These are phyloP conservation scores for Pleoardoris graminearum DNA, from an alignment of 2,329 filamentous ascomycete genomes.

Conservation along the genomic window DNA sequence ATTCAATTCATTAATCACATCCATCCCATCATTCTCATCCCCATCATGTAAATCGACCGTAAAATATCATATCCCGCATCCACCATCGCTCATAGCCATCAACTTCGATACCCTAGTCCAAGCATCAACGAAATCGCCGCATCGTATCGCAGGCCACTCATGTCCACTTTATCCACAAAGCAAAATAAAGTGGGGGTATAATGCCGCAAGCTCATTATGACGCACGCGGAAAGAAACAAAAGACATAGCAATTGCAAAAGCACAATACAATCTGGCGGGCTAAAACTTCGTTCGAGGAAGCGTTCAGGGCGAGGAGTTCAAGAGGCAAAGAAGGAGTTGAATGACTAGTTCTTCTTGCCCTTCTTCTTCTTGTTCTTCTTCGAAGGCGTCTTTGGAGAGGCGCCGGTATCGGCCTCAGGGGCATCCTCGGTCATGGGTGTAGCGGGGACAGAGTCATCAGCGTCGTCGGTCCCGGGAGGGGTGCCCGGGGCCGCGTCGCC, in stretches of 20 bases:
- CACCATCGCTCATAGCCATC: too few species aligned
- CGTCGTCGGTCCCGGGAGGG: background rate
- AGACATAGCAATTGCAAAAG: background rate
- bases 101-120: too few species aligned
- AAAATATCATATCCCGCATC: too few species aligned
- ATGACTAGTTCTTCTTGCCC: background rate
- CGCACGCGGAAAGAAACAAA: background rate
- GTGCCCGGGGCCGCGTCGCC: background rate
- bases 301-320: background rate
- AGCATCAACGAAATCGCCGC: too few species aligned
- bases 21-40: too few species aligned
- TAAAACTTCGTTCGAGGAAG: background rate
- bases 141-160: background rate
- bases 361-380: constrained; percentile 7
- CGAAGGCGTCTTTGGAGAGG: background rate
- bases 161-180: background rate
- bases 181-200: background rate
- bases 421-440: constrained; percentile 2
- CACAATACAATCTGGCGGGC: background rate
- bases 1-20: too few species aligned
- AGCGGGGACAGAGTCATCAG: background rate
- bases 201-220: background rate
- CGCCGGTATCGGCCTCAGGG: background rate
- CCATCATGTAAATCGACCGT: too few species aligned
- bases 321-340: background rate